A percentile compares a stretch with the other conserved stretches of the same genome.
Evolutionary conservation across 179 eudicot species (phyloP).

Genomic region (Sideroxylon spinosum): DNA sequence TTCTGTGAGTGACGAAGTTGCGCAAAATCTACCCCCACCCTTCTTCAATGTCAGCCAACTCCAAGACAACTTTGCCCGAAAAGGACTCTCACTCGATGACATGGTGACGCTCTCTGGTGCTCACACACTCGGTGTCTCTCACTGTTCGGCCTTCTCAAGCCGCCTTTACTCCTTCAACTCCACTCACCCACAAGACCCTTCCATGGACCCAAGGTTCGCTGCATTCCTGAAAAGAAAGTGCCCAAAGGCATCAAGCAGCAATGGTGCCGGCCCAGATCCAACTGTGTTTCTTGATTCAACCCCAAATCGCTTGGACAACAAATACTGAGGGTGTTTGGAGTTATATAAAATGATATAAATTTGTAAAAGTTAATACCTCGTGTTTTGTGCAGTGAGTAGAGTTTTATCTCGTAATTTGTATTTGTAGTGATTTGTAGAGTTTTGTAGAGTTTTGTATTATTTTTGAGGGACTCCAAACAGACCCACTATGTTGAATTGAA

Average conservation of each 20-base stretch:
- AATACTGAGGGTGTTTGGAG: no score
- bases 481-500: neutral
- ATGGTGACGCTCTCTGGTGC: conserved; percentile 44
- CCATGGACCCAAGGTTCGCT: conserved; percentile 28
- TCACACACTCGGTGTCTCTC: conserved; percentile 35
- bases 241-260: conserved; percentile 5
- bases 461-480: no score
- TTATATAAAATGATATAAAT: no score
- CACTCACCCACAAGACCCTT: conserved; percentile 34
- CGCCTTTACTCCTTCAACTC: conserved; percentile 23
- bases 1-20: conserved; percentile 22
- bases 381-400: no score
- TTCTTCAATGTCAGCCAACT: conserved; percentile 19
- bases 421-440: no score
- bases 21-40: conserved; percentile 23
- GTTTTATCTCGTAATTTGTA: no score
- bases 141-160: conserved; percentile 27
- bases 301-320: conserved; percentile 20
- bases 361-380: no score
- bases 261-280: conserved; percentile 4
- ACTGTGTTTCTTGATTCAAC: conserved; percentile 20
- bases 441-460: no score
- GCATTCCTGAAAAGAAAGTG: conserved; percentile 14
- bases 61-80: conserved; percentile 13
- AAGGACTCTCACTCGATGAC: conserved; percentile 25